phyloP scores from a whole-genome alignment of 768 basidiomycete species.

The Glaciozyma martinii region DNA sequence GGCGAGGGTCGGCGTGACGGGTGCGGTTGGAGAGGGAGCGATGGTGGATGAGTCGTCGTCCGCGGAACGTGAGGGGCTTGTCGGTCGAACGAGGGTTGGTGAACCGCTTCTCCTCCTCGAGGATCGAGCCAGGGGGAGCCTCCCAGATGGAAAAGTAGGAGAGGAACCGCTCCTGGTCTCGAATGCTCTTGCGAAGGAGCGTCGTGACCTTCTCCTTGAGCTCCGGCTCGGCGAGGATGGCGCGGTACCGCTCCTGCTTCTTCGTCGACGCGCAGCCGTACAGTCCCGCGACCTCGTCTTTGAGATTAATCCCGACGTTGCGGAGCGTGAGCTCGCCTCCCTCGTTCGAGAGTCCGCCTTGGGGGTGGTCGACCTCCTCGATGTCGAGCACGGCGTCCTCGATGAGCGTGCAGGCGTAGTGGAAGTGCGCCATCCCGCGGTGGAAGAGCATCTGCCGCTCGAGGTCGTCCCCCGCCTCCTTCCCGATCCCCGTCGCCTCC shows the following conservation, averaged over 20 bases:
- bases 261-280: constrained; percentile 52
- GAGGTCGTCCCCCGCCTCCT: constrained; percentile 71
- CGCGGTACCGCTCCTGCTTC: constrained; percentile 59
- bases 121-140: constrained; percentile 10
- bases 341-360: constrained; percentile 50
- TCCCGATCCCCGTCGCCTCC: constrained; percentile 24
- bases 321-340: constrained; percentile 68
- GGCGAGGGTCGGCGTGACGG: constrained; percentile 14
- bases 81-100: constrained; percentile 15
- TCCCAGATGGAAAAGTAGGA: constrained; percentile 51
- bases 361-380: constrained; percentile 50
- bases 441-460: constrained; percentile 76
- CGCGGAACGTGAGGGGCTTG: constrained; percentile 22
- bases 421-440: constrained; percentile 71
- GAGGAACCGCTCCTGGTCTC: constrained; percentile 77
- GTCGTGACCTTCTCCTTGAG: constrained; percentile 56
- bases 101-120: constrained; percentile 8
- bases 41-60: constrained; percentile 25
- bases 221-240: constrained; percentile 48
- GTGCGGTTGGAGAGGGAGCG: constrained; percentile 24
- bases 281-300: constrained; percentile 48
- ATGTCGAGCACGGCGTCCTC: constrained; percentile 62
- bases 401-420: constrained; percentile 65
- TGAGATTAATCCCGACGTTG: constrained; percentile 51
- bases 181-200: constrained; percentile 62